Base-by-base conservation (phyloP, 352 stramenopile species). In the Globisporangium carolinianum region DNA sequence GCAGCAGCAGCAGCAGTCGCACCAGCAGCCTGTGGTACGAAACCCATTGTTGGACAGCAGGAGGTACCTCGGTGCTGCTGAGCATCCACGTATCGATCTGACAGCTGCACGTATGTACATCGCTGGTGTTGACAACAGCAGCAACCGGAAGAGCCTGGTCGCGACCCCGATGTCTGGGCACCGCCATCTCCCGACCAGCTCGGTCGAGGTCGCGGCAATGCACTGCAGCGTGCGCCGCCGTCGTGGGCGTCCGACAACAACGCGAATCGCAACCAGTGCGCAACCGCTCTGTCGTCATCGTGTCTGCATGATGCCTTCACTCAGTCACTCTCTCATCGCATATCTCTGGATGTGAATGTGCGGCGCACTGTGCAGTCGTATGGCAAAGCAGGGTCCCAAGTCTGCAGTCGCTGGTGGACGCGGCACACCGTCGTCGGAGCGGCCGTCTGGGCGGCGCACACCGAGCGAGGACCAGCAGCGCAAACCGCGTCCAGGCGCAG, bases 91-190 rank as follows among this genome's bases (percentile, higher is more conserved):
- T 32, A 32, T 32, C 24, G 24, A 32, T 32, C 24, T 32, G 24
- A 32, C 24, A 32, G 24, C 24, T 32, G 24, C 24, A 32, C 24
- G 24, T 32, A 32, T 32, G 24, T 3, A 32, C 24, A 32, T 35
- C 10, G 45, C 14, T 35, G n/a, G 7, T 49, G 15, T 49, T 3
- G 24, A 32, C 24, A 32, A 32, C 24, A 32, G 24, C 24, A 49
- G 45, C 45, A 54, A 48, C 45, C 53, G 43, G 70, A 77, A 0
- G 55, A 71, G 4, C 61, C 65, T 9, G 60, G 67, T 51, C 62
- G 66, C 8, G 83, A 89, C 42, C 83, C 78, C 8, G 83, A 92
- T 47, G 78, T 92, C 18, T 92, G 83, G 83, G 78, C 74, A 8
- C 75, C 79, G 12, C 83, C 80, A 14, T 84, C 83, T 5, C 83